Evolutionary conservation across 164 flowering plant species (phyloP).

Genomic region (Berberis vulgaris): DNA sequence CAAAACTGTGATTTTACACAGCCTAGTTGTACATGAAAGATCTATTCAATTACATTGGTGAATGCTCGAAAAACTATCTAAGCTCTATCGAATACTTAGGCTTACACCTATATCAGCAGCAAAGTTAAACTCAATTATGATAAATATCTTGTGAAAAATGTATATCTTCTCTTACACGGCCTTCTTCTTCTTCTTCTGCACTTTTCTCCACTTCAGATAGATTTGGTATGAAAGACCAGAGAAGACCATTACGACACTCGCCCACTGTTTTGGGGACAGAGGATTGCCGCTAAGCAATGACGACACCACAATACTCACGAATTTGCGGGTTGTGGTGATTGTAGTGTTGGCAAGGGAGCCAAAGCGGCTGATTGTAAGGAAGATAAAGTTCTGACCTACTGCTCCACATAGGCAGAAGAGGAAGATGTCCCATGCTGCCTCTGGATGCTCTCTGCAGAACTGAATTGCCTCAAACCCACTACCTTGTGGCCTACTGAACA

Average conservation of each 20-base stretch:
- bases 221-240: conserved; percentile 91
- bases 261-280: conserved; percentile 87
- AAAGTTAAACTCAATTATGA: conserved; percentile 1
- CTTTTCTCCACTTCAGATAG: conserved; percentile 83
- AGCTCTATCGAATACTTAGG: conserved; percentile 8
- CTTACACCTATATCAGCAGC: conserved; percentile 5
- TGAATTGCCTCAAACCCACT: conserved; percentile 69
- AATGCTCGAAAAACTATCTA: conserved; percentile 2
- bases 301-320: conserved; percentile 95
- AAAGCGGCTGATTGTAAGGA: conserved; percentile 84
- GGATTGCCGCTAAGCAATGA: conserved; percentile 92
- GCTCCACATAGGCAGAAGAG: conserved; percentile 92
- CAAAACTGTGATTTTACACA: conserved; percentile 9
- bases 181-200: conserved; percentile 70
- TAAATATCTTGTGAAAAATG: conserved; percentile 6
- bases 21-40: background rate
- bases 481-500: conserved; percentile 85
- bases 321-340: conserved; percentile 95
- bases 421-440: conserved; percentile 95
- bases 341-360: conserved; percentile 97
- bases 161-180: conserved; percentile 23
- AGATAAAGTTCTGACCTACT: conserved; percentile 97
- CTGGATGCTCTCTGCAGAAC: conserved; percentile 90
- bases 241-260: conserved; percentile 83
- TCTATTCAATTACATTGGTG: conserved; percentile 8